Evolutionary conservation across 176 grass and related monocot species (phyloP), one percentile per base, ranked within the genome.

Genomic region (Musa itinerans): DNA sequence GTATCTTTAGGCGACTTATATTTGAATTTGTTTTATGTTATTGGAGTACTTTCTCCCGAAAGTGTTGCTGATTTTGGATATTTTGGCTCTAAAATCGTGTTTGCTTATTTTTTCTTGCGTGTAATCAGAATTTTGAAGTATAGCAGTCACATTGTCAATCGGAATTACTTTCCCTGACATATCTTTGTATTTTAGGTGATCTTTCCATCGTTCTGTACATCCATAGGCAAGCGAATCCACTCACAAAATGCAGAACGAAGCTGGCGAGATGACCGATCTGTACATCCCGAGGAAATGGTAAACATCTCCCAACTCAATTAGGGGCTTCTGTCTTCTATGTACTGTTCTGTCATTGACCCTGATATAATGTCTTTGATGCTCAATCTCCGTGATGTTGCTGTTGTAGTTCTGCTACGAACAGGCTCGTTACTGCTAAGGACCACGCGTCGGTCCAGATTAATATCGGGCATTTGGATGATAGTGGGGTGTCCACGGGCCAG

Each of bases 211-310:
- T 57, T 57, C 55, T 16, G 13, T 16, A 5, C 55, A 12, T 57
- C 13, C 0, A 57, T 65, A 65, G 10, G 50, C 2, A 24, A 52
- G 10, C 48, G 10, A 72, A 13, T 53, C 1, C 19, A 23, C 19
- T 53, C 15, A 21, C 19, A 53, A 72, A 19, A 72, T 72, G 69
- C 69, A 72, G 69, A 72, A 72, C 69, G 69, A 72, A 72, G 50
- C 49, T 10, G 50, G 69, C 7, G 20, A 72, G 7, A 72, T 72
- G 69, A 72, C 52, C 13, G 50, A 72, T 72, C 69, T 72, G 8
- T 72, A 72, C 69, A 72, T 72, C 69, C 69, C 69, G 2, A 72
- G 69, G 22, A 72, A 72, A 72, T 72, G 69, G 69, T 72, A 23
- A 65, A 5, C 25, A 29, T 65, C 20, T 23, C n/a, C 2, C 4